Percentiles rank a stretch among this genome's conserved stretches.
phyloP scores from a whole-genome alignment of 805 yeast species.

The Ascoidea tarda region DNA sequence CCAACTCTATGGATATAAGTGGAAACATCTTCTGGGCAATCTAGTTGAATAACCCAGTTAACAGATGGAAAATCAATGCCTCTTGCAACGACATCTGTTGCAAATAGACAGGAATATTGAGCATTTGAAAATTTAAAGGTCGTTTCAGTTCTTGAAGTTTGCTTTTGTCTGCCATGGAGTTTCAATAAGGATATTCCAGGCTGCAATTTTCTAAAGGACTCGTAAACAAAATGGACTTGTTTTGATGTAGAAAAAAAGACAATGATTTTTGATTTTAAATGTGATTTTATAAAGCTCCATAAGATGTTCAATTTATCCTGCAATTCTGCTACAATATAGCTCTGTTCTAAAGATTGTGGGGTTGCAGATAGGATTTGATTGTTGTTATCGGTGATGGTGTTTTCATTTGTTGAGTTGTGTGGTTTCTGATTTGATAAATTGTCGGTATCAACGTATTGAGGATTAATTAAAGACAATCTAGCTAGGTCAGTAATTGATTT shows the following conservation, averaged over 20 bases:
- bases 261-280: slow-evolving; percentile 62
- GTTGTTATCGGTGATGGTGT: slow-evolving; percentile 16
- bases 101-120: slow-evolving; percentile 68
- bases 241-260: slow-evolving; percentile 82
- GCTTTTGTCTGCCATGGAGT: slow-evolving; percentile 82
- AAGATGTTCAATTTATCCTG: slow-evolving; percentile 75
- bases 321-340: slow-evolving; percentile 55
- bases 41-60: slow-evolving; percentile 90
- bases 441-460: slow-evolving; percentile 41
- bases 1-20: slow-evolving; percentile 90
- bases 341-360: slow-evolving; percentile 78
- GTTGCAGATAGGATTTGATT: slow-evolving; percentile 31
- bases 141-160: slow-evolving; percentile 76
- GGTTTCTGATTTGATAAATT: slow-evolving; percentile 13
- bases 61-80: slow-evolving; percentile 89
- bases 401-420: slow-evolving; percentile 12
- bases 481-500: slow-evolving; percentile 76
- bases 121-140: slow-evolving; percentile 65
- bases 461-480: slow-evolving; percentile 54
- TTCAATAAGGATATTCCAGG: slow-evolving; percentile 86
- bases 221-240: slow-evolving; percentile 84
- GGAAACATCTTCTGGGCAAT: slow-evolving; percentile 81
- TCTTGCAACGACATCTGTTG: slow-evolving; percentile 86
- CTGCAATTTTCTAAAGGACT: slow-evolving; percentile 71
- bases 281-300: slow-evolving; percentile 79